phyloP scores from a whole-genome alignment of 441 rosid species.

The Gossypium gossypioides region DNA sequence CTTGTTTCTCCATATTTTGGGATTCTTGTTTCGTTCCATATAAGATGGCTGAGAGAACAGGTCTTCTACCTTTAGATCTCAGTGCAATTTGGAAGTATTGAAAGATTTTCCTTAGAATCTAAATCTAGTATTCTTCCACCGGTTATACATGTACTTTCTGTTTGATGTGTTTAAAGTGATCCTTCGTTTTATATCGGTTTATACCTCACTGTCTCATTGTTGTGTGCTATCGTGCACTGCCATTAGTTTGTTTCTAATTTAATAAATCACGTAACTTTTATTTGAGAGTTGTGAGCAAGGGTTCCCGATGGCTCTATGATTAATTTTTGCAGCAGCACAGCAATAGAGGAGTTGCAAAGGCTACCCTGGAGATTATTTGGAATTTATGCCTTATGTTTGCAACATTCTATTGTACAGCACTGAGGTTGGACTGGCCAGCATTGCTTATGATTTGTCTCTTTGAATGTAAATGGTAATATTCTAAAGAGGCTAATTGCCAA shows the following conservation, averaged over 20 bases:
- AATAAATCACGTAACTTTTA: not conserved
- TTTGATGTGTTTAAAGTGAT: not conserved
- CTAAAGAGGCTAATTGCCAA: not conserved
- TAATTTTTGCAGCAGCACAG: not conserved
- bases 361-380: not conserved
- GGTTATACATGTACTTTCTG: not conserved
- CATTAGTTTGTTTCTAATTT: slow-evolving; percentile 2
- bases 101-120: not conserved
- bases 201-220: not conserved
- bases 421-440: not conserved
- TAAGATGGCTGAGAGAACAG: not conserved
- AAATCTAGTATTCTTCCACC: not conserved
- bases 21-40: not conserved
- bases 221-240: not conserved
- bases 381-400: not conserved
- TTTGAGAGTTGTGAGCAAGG: not conserved
- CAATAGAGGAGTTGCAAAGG: not conserved
- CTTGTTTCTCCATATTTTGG: not conserved
- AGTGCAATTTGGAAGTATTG: not conserved
- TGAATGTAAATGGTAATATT: not conserved
- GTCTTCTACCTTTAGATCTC: not conserved
- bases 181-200: not conserved
- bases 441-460: not conserved
- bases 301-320: not conserved
- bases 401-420: not conserved